These are phyloP conservation scores for Tagetes erecta DNA, from an alignment of 129 eudicot genomes.

Conservation along the genomic window DNA sequence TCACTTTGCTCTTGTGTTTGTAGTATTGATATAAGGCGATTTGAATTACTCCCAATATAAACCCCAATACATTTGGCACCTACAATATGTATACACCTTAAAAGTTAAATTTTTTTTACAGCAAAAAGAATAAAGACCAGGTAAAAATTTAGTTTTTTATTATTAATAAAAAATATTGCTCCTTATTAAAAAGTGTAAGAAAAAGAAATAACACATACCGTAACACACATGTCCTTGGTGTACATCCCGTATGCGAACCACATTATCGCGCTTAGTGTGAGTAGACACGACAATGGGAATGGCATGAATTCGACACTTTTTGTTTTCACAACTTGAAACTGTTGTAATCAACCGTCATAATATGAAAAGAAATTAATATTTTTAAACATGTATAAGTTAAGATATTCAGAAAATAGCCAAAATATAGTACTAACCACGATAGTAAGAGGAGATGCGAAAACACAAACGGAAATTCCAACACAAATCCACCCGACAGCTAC, in stretches of 20 bases:
- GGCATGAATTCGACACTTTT: constrained; percentile 84
- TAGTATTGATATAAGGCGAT: constrained; percentile 56
- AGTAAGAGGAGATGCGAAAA: constrained; percentile 82
- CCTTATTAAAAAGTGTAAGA: neutral
- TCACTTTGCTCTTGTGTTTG: constrained; percentile 31
- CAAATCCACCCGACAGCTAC: constrained; percentile 80
- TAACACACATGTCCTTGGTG: constrained; percentile 54
- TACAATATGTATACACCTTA: constrained; percentile 21
- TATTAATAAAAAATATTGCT: neutral
- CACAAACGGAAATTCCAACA: constrained; percentile 59
- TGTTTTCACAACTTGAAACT: constrained; percentile 72
- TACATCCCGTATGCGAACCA: constrained; percentile 76
- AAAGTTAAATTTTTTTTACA: neutral
- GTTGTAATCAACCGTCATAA: constrained; percentile 11
- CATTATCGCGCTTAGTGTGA: constrained; percentile 70
- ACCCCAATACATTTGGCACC: constrained; percentile 75
- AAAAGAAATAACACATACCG: constrained; percentile 38
- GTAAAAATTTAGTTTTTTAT: too few relatives aligned
- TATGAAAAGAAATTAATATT: neutral
- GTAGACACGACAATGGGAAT: constrained; percentile 64
- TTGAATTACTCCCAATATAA: constrained; percentile 63
- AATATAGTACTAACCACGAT: constrained; percentile 46
- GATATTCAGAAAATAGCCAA: neutral
- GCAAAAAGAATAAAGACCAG: too few relatives aligned
- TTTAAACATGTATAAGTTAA: neutral